Conservation (phyloP, 2,329 filamentous ascomycete genomes). For the Ceratocystis destructans region DNA sequence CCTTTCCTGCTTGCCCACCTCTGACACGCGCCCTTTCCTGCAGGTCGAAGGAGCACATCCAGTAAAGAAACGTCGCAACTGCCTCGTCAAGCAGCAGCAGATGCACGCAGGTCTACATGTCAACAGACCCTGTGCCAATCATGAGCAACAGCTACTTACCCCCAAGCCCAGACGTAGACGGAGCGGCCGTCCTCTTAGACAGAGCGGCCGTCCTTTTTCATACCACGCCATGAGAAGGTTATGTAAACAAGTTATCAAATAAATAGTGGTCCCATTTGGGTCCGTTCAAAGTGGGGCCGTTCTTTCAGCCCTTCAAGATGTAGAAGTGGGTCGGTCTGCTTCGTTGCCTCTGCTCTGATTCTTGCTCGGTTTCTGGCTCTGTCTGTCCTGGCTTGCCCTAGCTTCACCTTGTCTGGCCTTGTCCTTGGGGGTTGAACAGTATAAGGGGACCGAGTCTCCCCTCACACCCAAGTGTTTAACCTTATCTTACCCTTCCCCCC, state of each 20-base stretch:
- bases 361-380: neutral
- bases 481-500: neutral
- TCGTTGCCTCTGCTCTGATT: neutral
- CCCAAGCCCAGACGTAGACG: no score
- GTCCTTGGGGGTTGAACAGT: no score
- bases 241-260: no score
- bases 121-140: no score
- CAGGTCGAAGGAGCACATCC: neutral
- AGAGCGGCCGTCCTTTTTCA: no score
- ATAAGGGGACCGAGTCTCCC: no score
- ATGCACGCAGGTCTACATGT: no score
- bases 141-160: no score
- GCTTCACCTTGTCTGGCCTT: neutral
- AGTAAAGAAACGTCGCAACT: neutral
- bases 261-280: neutral
- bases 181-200: no score
- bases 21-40: neutral
- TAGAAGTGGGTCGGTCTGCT: neutral
- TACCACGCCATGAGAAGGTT: no score
- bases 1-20: neutral
- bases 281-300: neutral
- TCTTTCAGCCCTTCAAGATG: slow-evolving; percentile 1
- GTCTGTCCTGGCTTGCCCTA: neutral
- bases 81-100: neutral
- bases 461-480: neutral